A percentile compares a stretch with the other conserved stretches of the same genome.
Evolutionary conservation across 2,329 filamentous ascomycete species (phyloP).

Genomic region (Colletotrichum falcatum): DNA sequence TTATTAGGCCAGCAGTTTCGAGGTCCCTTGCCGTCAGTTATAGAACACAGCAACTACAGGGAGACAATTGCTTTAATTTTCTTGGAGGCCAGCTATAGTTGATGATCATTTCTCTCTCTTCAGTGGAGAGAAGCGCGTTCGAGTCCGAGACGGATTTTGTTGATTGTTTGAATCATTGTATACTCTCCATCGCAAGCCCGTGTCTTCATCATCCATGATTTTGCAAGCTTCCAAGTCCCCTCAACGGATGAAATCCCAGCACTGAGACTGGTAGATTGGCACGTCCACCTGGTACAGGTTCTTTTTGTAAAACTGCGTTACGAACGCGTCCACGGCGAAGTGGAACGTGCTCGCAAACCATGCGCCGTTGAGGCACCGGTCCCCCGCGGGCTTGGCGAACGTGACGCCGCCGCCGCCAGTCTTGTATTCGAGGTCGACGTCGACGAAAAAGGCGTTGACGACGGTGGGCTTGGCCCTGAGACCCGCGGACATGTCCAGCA

Average conservation of each 20-base stretch:
- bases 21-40: no score
- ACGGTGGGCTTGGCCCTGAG: constrained; percentile 52
- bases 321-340: constrained; percentile 34
- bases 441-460: constrained; percentile 55
- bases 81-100: no score
- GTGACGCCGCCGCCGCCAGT: constrained; percentile 32
- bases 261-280: constrained; percentile 40
- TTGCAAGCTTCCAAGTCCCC: neutral
- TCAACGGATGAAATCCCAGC: constrained; percentile 37
- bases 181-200: constrained; percentile 45
- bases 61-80: no score
- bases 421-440: constrained; percentile 31
- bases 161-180: fast-evolving
- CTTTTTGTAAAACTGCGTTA: constrained; percentile 38
- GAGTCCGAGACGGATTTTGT: neutral
- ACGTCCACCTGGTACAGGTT: constrained; percentile 30
- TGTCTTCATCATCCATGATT: constrained; percentile 15
- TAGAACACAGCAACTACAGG: no score
- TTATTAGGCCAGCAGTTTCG: no score
- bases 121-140: no score
- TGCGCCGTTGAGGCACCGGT: constrained; percentile 38
- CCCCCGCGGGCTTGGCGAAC: constrained; percentile 21
- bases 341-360: constrained; percentile 42
- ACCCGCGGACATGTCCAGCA: constrained; percentile 53
- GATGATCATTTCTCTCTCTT: no score